These are phyloP conservation scores for Sugiyamaella sp. DNA, from an alignment of 1,139 yeast genomes.

Conservation along the genomic window DNA sequence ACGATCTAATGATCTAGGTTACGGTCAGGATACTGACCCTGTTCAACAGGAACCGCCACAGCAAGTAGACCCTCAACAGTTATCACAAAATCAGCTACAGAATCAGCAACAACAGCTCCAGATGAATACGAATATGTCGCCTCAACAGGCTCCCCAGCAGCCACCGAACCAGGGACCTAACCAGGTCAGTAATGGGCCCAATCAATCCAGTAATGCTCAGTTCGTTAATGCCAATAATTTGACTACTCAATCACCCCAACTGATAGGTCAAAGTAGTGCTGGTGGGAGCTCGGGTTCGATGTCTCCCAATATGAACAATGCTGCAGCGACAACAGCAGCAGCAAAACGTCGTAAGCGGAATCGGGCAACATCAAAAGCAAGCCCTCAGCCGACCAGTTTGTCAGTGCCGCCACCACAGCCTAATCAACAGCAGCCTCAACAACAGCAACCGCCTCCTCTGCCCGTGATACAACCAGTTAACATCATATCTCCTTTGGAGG, in stretches of 20 bases:
- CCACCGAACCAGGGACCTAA: constrained; percentile 20
- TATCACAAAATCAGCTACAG: constrained; percentile 11
- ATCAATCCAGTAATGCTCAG: constrained; percentile 16
- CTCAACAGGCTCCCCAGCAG: constrained; percentile 18
- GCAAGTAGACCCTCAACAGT: constrained; percentile 6
- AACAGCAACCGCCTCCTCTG: constrained; percentile 6
- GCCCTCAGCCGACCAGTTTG: constrained; percentile 4
- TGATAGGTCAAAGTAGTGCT: not conserved
- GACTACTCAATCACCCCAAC: constrained; percentile 12
- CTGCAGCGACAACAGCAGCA: constrained; percentile 1
- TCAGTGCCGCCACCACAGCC: constrained; percentile 11
- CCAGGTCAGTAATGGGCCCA: not conserved
- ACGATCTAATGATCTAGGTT: not conserved
- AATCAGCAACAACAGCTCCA: constrained; percentile 16
- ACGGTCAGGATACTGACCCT: not conserved
- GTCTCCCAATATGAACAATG: not conserved
- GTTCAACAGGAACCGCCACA: constrained; percentile 6
- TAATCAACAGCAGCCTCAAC: not conserved
- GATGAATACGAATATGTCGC: constrained; percentile 1
- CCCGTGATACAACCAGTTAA: constrained; percentile 12
- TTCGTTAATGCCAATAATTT: constrained; percentile 15
- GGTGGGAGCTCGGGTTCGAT: not conserved
- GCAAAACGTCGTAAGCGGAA: constrained; percentile 6
- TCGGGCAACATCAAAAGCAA: constrained; percentile 5
- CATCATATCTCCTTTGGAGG: constrained; percentile 14